These are phyloP conservation scores for Aureobasidium sp. DNA, from an alignment of 2,329 filamentous ascomycete genomes.

Conservation along the genomic window DNA sequence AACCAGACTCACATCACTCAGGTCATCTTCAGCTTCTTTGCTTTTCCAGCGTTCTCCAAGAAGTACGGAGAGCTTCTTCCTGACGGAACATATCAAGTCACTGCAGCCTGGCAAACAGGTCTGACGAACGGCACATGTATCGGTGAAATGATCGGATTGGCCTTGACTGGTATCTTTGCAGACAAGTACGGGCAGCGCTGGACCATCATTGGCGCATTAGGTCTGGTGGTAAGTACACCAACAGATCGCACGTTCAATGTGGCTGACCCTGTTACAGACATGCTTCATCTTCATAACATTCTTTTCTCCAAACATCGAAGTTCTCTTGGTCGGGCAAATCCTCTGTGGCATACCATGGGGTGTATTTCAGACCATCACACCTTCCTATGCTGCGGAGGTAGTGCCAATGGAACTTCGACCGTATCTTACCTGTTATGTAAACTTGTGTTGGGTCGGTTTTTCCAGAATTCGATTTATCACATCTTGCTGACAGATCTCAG, in stretches of 20 bases:
- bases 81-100: slow-evolving; percentile 38
- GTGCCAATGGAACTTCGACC: slow-evolving; percentile 52
- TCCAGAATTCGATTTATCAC: background rate
- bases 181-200: slow-evolving; percentile 40
- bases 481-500: background rate
- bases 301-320: slow-evolving; percentile 15
- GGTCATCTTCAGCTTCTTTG: slow-evolving; percentile 27
- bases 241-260: background rate
- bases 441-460: slow-evolving; percentile 50
- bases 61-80: slow-evolving; percentile 35
- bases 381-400: slow-evolving; percentile 62
- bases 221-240: slow-evolving; percentile 34
- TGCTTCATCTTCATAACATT: slow-evolving; percentile 19
- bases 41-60: slow-evolving; percentile 27
- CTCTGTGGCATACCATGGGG: slow-evolving; percentile 34
- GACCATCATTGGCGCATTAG: slow-evolving; percentile 54
- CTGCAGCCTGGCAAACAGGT: slow-evolving; percentile 50
- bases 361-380: slow-evolving; percentile 29
- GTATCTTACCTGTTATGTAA: slow-evolving; percentile 53
- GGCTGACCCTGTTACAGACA: background rate
- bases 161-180: slow-evolving; percentile 59
- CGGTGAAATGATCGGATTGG: slow-evolving; percentile 60
- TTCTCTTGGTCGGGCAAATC: slow-evolving; percentile 32
- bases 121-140: slow-evolving; percentile 50
- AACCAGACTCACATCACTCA: background rate